Base-by-base conservation (phyloP, 768 basidiomycete genomes). In the Rhizopogon roseolus region DNA sequence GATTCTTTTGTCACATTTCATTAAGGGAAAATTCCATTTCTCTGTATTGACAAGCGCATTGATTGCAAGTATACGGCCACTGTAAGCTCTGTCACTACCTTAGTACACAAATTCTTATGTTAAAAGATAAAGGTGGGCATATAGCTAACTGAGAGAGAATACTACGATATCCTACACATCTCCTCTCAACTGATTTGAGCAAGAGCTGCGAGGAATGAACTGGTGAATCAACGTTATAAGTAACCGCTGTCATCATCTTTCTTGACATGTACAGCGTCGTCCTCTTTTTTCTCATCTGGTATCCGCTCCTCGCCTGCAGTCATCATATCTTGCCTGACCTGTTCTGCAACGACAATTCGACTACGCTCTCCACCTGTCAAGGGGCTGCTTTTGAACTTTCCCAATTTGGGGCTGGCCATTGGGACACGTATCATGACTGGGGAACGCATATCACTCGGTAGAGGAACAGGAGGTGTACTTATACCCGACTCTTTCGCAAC, bases 321-420 rank as follows among this genome's bases (percentile, higher is more conserved):
- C 32, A 55, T 57, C 54, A 60, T 64, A 50, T 65, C 68, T 57
- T 67, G 70, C 52, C 72, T 75, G 29, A 81, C 68, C 62, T 73
- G 70, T 62, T 80, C 80, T 13, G 81, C 78, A 34, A 79, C 73
- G n/a, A 79, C 75, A 4, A 76, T 67, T 1, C 76, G 76, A 7
- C 59, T 63, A 41, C 72, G 64, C 49, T 76, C 77, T 25, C 68
- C 70, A 34, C 78, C 76, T 19, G 72, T 78, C 32, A 87, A 69
- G 32, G 86, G 87, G 62, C 81, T 88, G 62, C 87, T 90, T 80
- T 89, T 90, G 70, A 88, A 90, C 55, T 80, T 75, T 58, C 60
- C 62, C 22, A 81, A 82, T 62, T 82, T 86, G 49, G 58, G 51
- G 37, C 62, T 50, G 16, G 54, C 53, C 17, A 56, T 52, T 34